These are phyloP conservation scores for Fusarium equiseti DNA, from an alignment of 2,329 filamentous ascomycete genomes.

Conservation along the genomic window DNA sequence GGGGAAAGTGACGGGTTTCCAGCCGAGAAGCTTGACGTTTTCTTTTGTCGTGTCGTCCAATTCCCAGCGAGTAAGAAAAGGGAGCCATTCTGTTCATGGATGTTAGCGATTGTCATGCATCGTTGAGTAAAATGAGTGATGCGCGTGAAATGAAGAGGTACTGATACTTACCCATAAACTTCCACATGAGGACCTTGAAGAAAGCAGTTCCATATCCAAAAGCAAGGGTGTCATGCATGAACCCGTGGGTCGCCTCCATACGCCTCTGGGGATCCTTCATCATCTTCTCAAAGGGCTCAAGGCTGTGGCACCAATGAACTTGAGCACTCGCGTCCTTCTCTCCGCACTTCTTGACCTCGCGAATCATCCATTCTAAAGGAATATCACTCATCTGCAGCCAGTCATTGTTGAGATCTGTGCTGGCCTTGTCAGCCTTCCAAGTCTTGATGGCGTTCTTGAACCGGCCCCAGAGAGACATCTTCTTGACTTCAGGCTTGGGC, in stretches of 20 bases:
- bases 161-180: conserved; percentile 57
- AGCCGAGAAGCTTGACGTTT: conserved; percentile 35
- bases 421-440: conserved; percentile 50
- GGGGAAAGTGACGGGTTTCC: conserved; percentile 51
- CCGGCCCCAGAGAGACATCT: conserved; percentile 51
- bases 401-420: conserved; percentile 49
- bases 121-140: background rate
- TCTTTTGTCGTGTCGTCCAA: conserved; percentile 38
- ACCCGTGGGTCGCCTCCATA: conserved; percentile 50
- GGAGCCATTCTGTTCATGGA: conserved; percentile 52
- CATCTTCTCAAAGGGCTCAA: conserved; percentile 50
- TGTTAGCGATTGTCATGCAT: background rate
- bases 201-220: conserved; percentile 55
- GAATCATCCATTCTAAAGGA: conserved; percentile 65
- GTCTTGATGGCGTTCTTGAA: conserved; percentile 54
- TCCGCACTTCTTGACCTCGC: conserved; percentile 58
- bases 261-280: conserved; percentile 48
- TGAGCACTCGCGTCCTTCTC: conserved; percentile 47
- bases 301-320: conserved; percentile 53
- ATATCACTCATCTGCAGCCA: conserved; percentile 62
- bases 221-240: conserved; percentile 56
- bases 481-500: conserved; percentile 21
- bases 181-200: conserved; percentile 57
- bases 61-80: conserved; percentile 57
- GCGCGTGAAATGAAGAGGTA: rapidly evolving